Base-by-base conservation (phyloP, 805 yeast species). In the Wickerhamiella cacticola region DNA sequence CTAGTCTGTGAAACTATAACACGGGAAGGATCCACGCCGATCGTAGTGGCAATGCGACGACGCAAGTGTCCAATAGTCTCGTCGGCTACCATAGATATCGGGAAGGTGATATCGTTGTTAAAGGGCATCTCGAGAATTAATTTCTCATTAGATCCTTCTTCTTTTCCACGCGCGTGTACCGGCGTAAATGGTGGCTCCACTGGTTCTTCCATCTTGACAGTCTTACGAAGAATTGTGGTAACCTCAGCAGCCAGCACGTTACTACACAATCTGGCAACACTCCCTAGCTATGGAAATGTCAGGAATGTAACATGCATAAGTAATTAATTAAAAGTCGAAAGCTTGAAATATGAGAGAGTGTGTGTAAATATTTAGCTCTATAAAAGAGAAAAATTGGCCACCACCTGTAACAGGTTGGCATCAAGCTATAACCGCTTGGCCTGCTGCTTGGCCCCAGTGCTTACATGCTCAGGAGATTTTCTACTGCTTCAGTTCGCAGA, bases 41-140 rank as follows among this genome's bases (percentile, higher is more conserved):
- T 44, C 18, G 33, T 29, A 9, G 29, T 38, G 5, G 47, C 47
- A 19, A 44, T 44, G 19, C 47, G 33, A 16, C 38, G 38, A 31
- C 47, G 41, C 28, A 44, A 29, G 29, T 25, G 23, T 5, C 47
- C 47, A 3, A 44, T 19, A 33, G 47, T 35, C 19, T 44, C 47
- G 34, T 3, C n/a, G 41, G 26, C 22, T 5, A 18, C 18, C 21
- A 24, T 13, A 26, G 33, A 18, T 3, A 44, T 24, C 9, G 47
- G 47, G n/a, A 44, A 44, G 3, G 47, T 35, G 31, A 44, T 22
- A 21, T 44, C 47, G 34, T 44, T 44, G 23, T 44, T 44, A 18
- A 44, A 44, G 4, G 47, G 47, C 47, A 44, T 44, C 25, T 38
- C 39, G 3, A 44, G 13, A 4, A 44, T 24, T 12, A 44, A 18